A percentile compares a stretch with the other conserved stretches of the same genome.
phyloP scores from a whole-genome alignment of 352 stramenopile species.

The Pythium rhizo-oryzae region DNA sequence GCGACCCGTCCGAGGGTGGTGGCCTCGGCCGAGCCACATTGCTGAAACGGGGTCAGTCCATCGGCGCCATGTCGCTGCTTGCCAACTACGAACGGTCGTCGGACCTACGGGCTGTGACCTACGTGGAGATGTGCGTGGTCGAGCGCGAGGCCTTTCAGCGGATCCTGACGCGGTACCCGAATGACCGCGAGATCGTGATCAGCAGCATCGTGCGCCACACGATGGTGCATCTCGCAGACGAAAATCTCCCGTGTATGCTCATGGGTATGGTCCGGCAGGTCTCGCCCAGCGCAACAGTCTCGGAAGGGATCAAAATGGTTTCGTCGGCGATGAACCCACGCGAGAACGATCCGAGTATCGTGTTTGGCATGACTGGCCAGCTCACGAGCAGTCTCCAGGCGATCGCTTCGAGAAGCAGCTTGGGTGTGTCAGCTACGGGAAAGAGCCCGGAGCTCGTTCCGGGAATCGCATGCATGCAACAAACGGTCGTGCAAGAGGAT shows the following conservation, averaged over 20 bases:
- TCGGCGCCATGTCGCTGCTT: slow-evolving; percentile 52
- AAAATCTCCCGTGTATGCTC: not conserved
- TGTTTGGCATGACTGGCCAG: not conserved
- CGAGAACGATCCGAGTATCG: not conserved
- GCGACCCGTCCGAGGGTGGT: no score
- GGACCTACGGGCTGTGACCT: slow-evolving; percentile 46
- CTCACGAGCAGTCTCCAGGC: no score
- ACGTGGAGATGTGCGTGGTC: slow-evolving; percentile 62
- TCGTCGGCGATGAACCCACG: not conserved
- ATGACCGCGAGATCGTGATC: slow-evolving; percentile 1
- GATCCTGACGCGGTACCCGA: slow-evolving; percentile 26
- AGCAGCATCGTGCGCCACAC: not conserved
- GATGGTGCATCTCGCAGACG: no score
- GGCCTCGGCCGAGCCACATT: no score
- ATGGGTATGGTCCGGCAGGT: not conserved
- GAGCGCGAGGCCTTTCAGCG: slow-evolving; percentile 41
- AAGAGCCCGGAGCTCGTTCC: no score
- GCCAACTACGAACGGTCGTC: slow-evolving; percentile 54
- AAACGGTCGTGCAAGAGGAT: no score
- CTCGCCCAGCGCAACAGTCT: no score
- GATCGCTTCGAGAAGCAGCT: no score
- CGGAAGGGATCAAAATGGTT: not conserved
- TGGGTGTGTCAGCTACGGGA: no score
- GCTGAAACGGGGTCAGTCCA: slow-evolving; percentile 10
- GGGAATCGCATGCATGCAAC: no score